Conservation (phyloP, 352 stramenopile species). For the Pythium phragmiticola region DNA sequence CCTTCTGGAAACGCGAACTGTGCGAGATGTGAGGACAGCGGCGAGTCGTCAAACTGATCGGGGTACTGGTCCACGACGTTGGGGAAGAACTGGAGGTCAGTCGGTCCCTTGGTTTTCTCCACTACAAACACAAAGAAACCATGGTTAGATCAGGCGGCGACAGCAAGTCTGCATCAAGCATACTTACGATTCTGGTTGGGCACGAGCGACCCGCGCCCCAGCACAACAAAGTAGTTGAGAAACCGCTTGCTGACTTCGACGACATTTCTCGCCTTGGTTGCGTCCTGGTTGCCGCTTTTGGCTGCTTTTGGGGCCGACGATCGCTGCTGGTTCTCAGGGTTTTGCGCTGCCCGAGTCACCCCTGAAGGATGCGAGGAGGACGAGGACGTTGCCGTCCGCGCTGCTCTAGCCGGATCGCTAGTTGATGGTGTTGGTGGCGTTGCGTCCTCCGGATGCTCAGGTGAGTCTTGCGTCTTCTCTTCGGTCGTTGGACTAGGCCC, state of each 20-base stretch:
- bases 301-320: slow-evolving; percentile 27
- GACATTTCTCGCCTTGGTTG: slow-evolving; percentile 46
- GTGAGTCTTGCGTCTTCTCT: slow-evolving; percentile 51
- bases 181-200: slow-evolving; percentile 66
- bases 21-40: slow-evolving; percentile 57
- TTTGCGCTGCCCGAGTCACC: background rate
- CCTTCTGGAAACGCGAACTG: slow-evolving; percentile 84
- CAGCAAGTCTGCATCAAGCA: background rate
- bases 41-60: slow-evolving; percentile 54
- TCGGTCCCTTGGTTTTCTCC: slow-evolving; percentile 70
- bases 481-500: slow-evolving; percentile 2
- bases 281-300: slow-evolving; percentile 31
- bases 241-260: slow-evolving; percentile 80
- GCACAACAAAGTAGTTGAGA: slow-evolving; percentile 82
- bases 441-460: background rate
- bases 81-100: slow-evolving; percentile 67
- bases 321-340: slow-evolving; percentile 42
- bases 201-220: slow-evolving; percentile 57
- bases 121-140: slow-evolving; percentile 31
- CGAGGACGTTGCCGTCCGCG: slow-evolving; percentile 9
- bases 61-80: slow-evolving; percentile 67
- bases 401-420: slow-evolving; percentile 6
- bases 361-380: slow-evolving; percentile 1
- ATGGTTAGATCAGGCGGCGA: background rate
- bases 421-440: background rate